These are phyloP conservation scores for Debaryomyces nepalensis DNA, from an alignment of 1,139 yeast species.

Conservation along the genomic window DNA sequence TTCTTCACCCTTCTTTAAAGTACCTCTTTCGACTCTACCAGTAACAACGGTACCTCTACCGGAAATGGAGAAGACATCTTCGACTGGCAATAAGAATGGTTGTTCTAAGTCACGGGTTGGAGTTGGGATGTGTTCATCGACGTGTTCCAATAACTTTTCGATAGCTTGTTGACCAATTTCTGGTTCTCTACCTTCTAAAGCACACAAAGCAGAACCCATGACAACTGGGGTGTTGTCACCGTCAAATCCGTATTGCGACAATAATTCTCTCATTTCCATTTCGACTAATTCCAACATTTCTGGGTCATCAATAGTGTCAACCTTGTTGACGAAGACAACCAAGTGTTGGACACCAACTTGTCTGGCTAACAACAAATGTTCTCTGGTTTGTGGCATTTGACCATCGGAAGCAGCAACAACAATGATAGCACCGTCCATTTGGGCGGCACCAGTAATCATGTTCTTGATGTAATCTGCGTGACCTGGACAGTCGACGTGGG, in stretches of 20 bases:
- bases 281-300: constrained; percentile 99
- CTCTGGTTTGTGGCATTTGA: constrained; percentile 99
- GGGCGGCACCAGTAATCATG: constrained; percentile 99
- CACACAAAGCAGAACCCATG: constrained; percentile 99
- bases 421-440: constrained; percentile 99
- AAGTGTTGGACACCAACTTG: constrained; percentile 99
- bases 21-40: constrained; percentile 99
- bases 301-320: constrained; percentile 96
- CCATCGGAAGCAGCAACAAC: constrained; percentile 99
- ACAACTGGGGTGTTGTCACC: constrained; percentile 98
- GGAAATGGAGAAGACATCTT: constrained; percentile 95
- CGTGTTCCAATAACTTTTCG: constrained; percentile 82
- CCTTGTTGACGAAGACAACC: constrained; percentile 97
- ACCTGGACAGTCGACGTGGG: constrained; percentile 98
- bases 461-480: constrained; percentile 98
- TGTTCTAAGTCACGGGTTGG: constrained; percentile 95
- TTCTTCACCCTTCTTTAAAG: constrained; percentile 97
- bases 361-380: constrained; percentile 96
- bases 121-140: constrained; percentile 94
- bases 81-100: constrained; percentile 96
- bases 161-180: constrained; percentile 93
- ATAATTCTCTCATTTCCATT: constrained; percentile 99
- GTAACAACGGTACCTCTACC: constrained; percentile 99
- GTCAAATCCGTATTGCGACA: constrained; percentile 89
- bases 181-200: constrained; percentile 84